Percentiles rank a stretch among this genome's conserved stretches.
Conservation (phyloP, 2,329 filamentous ascomycete species). For the Hyphodiscus sp. region DNA sequence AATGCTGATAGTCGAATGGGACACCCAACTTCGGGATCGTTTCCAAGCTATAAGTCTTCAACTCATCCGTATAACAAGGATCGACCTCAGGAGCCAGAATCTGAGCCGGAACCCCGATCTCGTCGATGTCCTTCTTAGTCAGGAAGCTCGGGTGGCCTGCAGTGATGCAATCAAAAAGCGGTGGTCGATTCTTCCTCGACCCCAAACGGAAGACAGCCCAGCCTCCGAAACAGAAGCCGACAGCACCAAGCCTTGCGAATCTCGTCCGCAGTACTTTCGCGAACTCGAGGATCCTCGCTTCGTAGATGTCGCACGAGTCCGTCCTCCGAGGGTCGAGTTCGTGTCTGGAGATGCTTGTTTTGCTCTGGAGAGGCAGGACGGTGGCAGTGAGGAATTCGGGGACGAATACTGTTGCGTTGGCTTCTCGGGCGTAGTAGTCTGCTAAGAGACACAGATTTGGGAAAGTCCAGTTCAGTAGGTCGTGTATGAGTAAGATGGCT, state of each 20-base stretch:
- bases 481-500: slow-evolving; percentile 34
- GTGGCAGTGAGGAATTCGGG: slow-evolving; percentile 22
- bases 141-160: slow-evolving; percentile 29
- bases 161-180: slow-evolving; percentile 28
- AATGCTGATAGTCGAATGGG: slow-evolving; percentile 44
- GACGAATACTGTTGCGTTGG: slow-evolving; percentile 40
- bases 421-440: slow-evolving; percentile 40
- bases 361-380: slow-evolving; percentile 5
- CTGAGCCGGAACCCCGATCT: slow-evolving; percentile 42
- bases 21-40: slow-evolving; percentile 34
- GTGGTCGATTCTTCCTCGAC: slow-evolving; percentile 28
- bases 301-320: slow-evolving; percentile 12
- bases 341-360: slow-evolving; percentile 16
- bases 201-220: slow-evolving; percentile 18
- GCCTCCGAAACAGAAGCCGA: slow-evolving; percentile 19
- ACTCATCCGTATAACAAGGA: slow-evolving; percentile 34
- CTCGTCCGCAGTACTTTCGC: slow-evolving; percentile 5
- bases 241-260: slow-evolving; percentile 12
- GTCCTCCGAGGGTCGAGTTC: slow-evolving; percentile 26
- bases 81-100: slow-evolving; percentile 46
- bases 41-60: slow-evolving; percentile 39
- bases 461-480: slow-evolving; percentile 40
- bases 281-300: slow-evolving; percentile 15
- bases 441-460: slow-evolving; percentile 39
- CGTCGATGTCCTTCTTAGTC: slow-evolving; percentile 39